Evolutionary conservation across 2,329 filamentous ascomycete species (phyloP).

Genomic region (Grosmannia clavigera): DNA sequence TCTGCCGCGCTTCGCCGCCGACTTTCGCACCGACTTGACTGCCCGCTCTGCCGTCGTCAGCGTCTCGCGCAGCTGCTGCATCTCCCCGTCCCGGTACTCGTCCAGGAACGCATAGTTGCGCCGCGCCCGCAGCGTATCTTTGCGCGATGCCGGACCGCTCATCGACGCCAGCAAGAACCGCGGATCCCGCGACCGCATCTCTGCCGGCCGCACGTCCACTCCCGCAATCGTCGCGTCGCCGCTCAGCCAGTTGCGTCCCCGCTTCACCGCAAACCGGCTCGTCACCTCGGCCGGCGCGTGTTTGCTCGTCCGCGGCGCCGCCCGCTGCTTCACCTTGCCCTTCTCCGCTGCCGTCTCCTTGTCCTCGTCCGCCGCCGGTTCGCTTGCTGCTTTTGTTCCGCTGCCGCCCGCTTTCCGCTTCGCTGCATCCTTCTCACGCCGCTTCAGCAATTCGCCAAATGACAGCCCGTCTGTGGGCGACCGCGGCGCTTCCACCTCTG

Average conservation of each 20-base stretch:
- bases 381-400: conserved; percentile 3
- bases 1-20: conserved; percentile 9
- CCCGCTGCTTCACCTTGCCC: conserved; percentile 11
- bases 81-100: conserved; percentile 75
- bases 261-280: conserved; percentile 71
- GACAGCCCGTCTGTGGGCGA: conserved; percentile 5
- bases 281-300: conserved; percentile 78
- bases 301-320: conserved; percentile 46
- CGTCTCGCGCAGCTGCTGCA: conserved; percentile 57
- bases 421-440: conserved; percentile 1
- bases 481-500: conserved; percentile 3
- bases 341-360: conserved; percentile 22
- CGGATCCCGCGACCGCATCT: conserved; percentile 56
- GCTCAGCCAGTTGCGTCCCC: conserved; percentile 46
- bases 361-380: conserved; percentile 18
- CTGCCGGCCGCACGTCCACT: conserved; percentile 38
- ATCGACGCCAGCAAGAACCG: conserved; percentile 65
- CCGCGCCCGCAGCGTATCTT: conserved; percentile 45
- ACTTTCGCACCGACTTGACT: conserved; percentile 8
- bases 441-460: conserved; percentile 9
- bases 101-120: conserved; percentile 80
- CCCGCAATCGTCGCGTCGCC: conserved; percentile 11
- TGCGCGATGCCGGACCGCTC: conserved; percentile 20
- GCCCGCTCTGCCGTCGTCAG: conserved; percentile 48
- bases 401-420: background rate